Evolutionary conservation across 78 protist species (phyloP).

Genomic region (Dictyostelium intermedium): DNA sequence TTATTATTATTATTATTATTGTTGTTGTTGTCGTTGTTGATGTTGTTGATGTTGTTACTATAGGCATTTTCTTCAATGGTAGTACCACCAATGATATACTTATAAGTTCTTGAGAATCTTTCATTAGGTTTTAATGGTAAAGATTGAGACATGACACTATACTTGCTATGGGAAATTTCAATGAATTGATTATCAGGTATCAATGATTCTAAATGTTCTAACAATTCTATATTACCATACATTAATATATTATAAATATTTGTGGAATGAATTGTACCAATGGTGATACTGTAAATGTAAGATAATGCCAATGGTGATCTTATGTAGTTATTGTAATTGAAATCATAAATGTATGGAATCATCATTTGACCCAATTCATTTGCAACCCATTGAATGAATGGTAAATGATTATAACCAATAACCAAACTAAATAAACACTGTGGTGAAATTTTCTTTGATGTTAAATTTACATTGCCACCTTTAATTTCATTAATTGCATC

Average conservation of each 20-base stretch:
- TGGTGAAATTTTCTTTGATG: neutral
- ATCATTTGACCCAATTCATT: neutral
- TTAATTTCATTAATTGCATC: neutral
- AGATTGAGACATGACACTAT: neutral
- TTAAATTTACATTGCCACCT: neutral
- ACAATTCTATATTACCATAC: neutral
- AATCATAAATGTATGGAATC: neutral
- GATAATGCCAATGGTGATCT: neutral
- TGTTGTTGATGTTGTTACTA: neutral
- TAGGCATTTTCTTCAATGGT: neutral
- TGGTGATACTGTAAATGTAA: neutral
- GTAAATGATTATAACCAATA: neutral
- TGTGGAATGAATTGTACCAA: neutral
- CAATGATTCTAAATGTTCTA: neutral
- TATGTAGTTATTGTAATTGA: neutral
- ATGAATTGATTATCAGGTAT: neutral
- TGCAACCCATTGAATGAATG: neutral
- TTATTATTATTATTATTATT: neutral
- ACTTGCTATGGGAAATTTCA: neutral
- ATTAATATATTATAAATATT: neutral
- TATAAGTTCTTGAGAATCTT: neutral
- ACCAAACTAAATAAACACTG: neutral
- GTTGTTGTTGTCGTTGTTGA: neutral
- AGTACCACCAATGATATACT: neutral
- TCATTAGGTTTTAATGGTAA: neutral